Evolutionary conservation across 257 asterid species (phyloP), one percentile per base, ranked within the genome.

Genomic region (Verbascum thapsus): DNA sequence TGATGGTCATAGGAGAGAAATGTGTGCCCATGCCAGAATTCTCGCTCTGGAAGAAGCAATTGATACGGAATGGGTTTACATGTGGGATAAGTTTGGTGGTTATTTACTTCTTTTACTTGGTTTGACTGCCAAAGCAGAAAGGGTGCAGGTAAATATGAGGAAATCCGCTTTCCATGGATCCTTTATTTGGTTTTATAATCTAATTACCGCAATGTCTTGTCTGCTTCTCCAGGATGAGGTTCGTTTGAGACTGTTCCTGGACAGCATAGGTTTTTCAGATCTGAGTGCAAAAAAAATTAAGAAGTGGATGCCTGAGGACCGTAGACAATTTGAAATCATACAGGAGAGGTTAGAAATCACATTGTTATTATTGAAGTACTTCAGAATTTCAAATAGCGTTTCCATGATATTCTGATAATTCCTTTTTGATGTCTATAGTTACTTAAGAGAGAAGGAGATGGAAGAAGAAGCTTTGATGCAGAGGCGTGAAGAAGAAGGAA

Each of bases 81-180:
- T 94, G 99, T 94, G 99, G 99, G 99, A 94, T 80, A 90, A 85
- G 79, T 94, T 94, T 63, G 99, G 99, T 61, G 99, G 99, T 61
- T 94, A 94, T 82, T 83, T 94, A 20, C 97, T 94, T 78, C 95
- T 94, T 74, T 76, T 94, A 87, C 96, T 94, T 64, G 96, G 97
- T 70, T 90, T 94, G 85, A 94, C 99, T 72, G 94, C 99, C 69
- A 87, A 85, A 82, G 99, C 99, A 22, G 99, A 94, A 74, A 80
- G 94, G 71, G 99, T 92, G 70, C 99, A 92, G 99, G 99, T 92
- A 78, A 79, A 53, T 35, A 41, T 53, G 61, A 56, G 40, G 39
- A 17, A 41, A 53, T 40, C 44, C 74, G 63, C 69, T 68, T 69
- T 19, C 51, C 32, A 10, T 70, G 48, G 19, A 15, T 63, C 16